A percentile compares a stretch with the other conserved stretches of the same genome.
These are phyloP conservation scores for Geosmithia morbida DNA, from an alignment of 2,329 filamentous ascomycete genomes.

Conservation along the genomic window DNA sequence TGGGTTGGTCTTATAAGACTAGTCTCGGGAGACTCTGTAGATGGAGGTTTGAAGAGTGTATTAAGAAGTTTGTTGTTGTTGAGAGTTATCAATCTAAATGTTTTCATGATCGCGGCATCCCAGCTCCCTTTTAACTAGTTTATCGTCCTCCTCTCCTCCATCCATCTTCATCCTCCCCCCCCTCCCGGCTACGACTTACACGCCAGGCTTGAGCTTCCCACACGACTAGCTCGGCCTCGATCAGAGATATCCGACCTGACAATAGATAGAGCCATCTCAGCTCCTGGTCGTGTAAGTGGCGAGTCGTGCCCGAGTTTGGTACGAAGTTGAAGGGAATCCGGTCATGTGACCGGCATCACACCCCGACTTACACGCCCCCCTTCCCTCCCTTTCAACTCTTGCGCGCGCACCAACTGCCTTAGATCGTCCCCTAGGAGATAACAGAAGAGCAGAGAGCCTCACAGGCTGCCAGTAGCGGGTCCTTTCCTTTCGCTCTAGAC, in stretches of 20 bases:
- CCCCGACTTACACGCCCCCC: background rate
- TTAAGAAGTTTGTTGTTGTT: too few relatives aligned
- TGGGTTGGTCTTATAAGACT: background rate
- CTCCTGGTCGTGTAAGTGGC: background rate
- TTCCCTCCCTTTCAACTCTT: background rate
- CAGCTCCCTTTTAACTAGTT: background rate
- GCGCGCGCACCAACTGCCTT: background rate
- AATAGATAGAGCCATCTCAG: background rate
- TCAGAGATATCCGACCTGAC: background rate
- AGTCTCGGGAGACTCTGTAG: background rate
- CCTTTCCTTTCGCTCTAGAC: too few relatives aligned
- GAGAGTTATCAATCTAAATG: background rate
- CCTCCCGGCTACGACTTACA: background rate
- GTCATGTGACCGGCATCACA: background rate
- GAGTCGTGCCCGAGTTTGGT: background rate
- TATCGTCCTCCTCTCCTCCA: background rate
- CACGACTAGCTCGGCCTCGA: background rate
- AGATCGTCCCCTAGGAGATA: too few relatives aligned
- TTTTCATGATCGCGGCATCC: background rate
- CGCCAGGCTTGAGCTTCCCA: background rate
- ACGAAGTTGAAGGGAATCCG: background rate
- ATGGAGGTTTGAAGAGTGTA: background rate
- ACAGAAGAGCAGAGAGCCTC: too few relatives aligned
- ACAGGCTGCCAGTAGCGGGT: too few relatives aligned
- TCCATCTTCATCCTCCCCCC: background rate